Base-by-base conservation (phyloP, 805 yeast genomes). In the Yarrowia phangngaensis region DNA sequence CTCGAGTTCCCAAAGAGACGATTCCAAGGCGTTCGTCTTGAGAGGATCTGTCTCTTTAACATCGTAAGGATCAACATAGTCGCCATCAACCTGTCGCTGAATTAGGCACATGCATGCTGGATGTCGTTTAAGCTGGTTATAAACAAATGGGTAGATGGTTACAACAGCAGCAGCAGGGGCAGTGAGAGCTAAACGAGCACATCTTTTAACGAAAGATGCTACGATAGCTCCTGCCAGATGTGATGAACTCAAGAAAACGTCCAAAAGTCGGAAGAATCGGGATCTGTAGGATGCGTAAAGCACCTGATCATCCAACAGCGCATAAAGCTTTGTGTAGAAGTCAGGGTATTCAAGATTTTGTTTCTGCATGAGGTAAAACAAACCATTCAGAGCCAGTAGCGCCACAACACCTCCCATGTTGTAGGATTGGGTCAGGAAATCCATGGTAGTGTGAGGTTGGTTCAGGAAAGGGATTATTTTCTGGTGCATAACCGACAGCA, bases 1-100 rank as follows among this genome's bases (percentile, higher is more conserved):
- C 52, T 84, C 85, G 51, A 90, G 62, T 65, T 92, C 98, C 98
- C 98, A 92, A 38, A 89, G 65, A 0, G 97, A 89, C 0, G 95
- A 84, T 6, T 75, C 80, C 26, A 89, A 69, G 4, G 97, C 97
- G 24, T 77, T 70, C 0, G 96, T 83, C 51, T 74, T 69, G 51
- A 82, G 71, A 2, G 98, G 98, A 62, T 90, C 87, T 1, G 53
- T 48, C 58, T 85, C 95, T 1, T 63, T 53, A 24, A 70, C 66
- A 54, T 82, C 70, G 61, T 75, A 90, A 4, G 95, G 83, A 62
- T 92, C 97, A 19, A 52, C 52, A 55, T 67, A 71, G 3, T 71
- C 76, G 3, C 62, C 62, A 2, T 43, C 34, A 5, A 62, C 61
- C 0, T 52, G 49, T 55, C 69, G 59, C 59, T 92, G 97, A 31